These are phyloP conservation scores for Mycena crocata DNA, from an alignment of 768 basidiomycete species.

Conservation along the genomic window DNA sequence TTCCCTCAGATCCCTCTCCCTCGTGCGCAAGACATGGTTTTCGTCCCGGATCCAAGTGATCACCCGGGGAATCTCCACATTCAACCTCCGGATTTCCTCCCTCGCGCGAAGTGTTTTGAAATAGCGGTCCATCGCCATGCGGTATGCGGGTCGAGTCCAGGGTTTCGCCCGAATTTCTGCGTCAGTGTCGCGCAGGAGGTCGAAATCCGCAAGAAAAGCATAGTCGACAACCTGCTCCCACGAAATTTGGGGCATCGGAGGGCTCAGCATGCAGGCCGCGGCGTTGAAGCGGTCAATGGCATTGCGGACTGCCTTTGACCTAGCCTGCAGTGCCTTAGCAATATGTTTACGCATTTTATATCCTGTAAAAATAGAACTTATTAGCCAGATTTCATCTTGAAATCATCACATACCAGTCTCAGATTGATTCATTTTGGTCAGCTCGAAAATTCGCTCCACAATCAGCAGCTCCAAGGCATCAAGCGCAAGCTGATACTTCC, in stretches of 20 bases:
- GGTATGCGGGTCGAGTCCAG: slow-evolving; percentile 14
- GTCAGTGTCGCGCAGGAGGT: too few species aligned
- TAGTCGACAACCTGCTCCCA: too few species aligned
- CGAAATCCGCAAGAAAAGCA: too few species aligned
- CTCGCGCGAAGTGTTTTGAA: slow-evolving; percentile 18
- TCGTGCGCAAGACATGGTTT: neutral
- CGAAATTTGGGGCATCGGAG: too few species aligned
- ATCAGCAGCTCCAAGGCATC: neutral
- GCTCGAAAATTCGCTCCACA: too few species aligned
- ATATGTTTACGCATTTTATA: neutral
- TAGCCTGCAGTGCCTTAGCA: neutral
- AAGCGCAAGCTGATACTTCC: neutral
- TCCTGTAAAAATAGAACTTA: neutral
- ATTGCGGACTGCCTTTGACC: neutral
- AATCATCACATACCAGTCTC: neutral
- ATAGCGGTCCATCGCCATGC: slow-evolving; percentile 2
- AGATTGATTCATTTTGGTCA: neutral
- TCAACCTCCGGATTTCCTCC: slow-evolving; percentile 37
- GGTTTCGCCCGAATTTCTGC: slow-evolving; percentile 5
- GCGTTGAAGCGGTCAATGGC: neutral
- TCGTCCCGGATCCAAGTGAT: too few species aligned
- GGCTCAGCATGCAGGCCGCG: slow-evolving; percentile 12
- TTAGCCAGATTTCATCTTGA: neutral
- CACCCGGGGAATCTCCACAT: too few species aligned
- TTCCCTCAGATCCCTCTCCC: neutral